A percentile compares a stretch with the other conserved stretches of the same genome.
Conservation (phyloP, 192 early-diverging fungal genomes). For the Borealophlyctis nickersoniae region DNA sequence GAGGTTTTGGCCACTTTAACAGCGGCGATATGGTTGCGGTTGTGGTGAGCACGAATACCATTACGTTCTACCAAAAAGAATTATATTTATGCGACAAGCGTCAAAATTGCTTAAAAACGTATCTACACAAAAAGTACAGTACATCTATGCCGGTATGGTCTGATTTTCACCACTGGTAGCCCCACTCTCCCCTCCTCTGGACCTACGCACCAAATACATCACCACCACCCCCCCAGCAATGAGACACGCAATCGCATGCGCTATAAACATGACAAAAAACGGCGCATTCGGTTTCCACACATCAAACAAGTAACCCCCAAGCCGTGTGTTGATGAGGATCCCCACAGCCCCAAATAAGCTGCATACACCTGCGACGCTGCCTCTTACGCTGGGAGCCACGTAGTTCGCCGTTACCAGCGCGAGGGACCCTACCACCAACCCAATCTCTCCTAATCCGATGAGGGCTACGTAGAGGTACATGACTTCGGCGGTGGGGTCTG, state of each 20-base stretch:
- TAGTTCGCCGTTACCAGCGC: slow-evolving; percentile 51
- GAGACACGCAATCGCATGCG: slow-evolving; percentile 23
- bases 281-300: slow-evolving; percentile 36
- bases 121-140: too few species aligned
- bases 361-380: slow-evolving; percentile 60
- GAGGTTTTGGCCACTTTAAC: slow-evolving; percentile 40
- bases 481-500: slow-evolving; percentile 38
- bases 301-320: slow-evolving; percentile 66
- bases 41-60: slow-evolving; percentile 47
- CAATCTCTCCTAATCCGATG: slow-evolving; percentile 62
- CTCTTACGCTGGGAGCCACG: slow-evolving; percentile 49
- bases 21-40: slow-evolving; percentile 57
- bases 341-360: slow-evolving; percentile 62
- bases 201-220: not conserved
- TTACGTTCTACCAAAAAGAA: too few species aligned
- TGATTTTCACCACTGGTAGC: too few species aligned
- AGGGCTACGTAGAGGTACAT: slow-evolving; percentile 44
- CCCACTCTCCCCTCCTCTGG: not conserved
- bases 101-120: too few species aligned
- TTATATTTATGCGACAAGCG: too few species aligned
- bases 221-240: slow-evolving; percentile 21
- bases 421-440: slow-evolving; percentile 65
- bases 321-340: slow-evolving; percentile 57
- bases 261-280: slow-evolving; percentile 40
- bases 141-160: too few species aligned